Conservation (phyloP, 116 monocot genomes). For the Thalassia testudinum region DNA sequence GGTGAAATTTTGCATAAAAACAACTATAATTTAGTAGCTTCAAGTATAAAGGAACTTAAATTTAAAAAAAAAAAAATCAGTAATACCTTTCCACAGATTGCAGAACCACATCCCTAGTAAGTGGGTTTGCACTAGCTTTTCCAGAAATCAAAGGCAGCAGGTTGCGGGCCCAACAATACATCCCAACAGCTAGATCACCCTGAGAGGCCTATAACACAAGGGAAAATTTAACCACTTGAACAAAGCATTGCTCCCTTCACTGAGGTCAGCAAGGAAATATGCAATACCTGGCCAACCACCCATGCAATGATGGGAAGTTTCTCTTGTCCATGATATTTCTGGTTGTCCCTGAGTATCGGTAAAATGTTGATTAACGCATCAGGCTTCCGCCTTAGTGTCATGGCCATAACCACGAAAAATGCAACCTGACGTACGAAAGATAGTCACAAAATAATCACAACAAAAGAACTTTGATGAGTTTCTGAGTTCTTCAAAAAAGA, state of each 20-base stretch:
- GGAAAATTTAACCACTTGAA: not conserved
- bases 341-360: conserved; percentile 48
- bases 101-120: conserved; percentile 62
- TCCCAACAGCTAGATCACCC: conserved; percentile 72
- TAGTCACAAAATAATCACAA: not conserved
- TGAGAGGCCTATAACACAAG: conserved; percentile 50
- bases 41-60: too few relatives aligned
- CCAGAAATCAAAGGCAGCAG: conserved; percentile 59
- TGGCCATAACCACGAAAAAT: conserved; percentile 73
- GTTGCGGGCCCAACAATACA: conserved; percentile 71
- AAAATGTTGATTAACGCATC: conserved; percentile 54
- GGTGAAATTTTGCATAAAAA: conserved; percentile 23
- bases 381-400: conserved; percentile 72
- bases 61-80: not conserved
- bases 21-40: too few relatives aligned
- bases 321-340: conserved; percentile 74
- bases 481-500: too few relatives aligned
- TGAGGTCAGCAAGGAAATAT: too few relatives aligned
- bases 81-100: conserved; percentile 77
- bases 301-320: conserved; percentile 73
- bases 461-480: not conserved
- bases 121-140: conserved; percentile 61
- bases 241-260: too few relatives aligned
- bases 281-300: conserved; percentile 63
- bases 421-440: conserved; percentile 48